Evolutionary conservation across 2,329 filamentous ascomycete species (phyloP).

Genomic region (Fusarium luffae): DNA sequence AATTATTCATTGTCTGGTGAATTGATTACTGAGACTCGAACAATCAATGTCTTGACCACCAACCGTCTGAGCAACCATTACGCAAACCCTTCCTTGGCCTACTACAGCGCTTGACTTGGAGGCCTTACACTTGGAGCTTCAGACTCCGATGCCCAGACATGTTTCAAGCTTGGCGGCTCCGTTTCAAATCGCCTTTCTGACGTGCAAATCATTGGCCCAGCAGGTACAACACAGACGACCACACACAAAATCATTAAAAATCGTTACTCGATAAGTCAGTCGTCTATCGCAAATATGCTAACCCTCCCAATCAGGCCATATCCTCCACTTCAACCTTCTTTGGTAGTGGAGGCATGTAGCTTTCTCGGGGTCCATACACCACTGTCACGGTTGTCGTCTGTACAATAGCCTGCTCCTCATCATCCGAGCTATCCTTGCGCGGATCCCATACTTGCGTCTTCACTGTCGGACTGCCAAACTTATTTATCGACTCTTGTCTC

Average conservation of each 20-base stretch:
- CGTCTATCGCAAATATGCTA: not conserved
- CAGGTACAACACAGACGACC: not conserved
- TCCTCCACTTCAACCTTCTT: not conserved
- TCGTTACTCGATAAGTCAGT: not conserved
- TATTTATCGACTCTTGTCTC: constrained; percentile 40
- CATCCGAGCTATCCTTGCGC: constrained; percentile 19
- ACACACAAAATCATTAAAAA: not conserved
- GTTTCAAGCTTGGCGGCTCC: constrained; percentile 25
- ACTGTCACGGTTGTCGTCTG: constrained; percentile 44
- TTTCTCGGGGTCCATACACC: constrained; percentile 37
- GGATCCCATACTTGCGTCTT: constrained; percentile 25
- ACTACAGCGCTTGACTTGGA: not conserved
- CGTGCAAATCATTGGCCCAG: constrained; percentile 2
- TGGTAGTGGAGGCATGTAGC: not conserved
- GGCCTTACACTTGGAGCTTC: not conserved
- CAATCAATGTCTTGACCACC: not conserved
- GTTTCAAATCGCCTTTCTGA: constrained; percentile 3
- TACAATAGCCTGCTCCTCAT: constrained; percentile 38
- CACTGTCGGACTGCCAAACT: constrained; percentile 26
- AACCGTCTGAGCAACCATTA: not conserved
- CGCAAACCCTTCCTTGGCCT: not conserved
- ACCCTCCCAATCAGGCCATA: not conserved
- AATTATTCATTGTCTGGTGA: not conserved
- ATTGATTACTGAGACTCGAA: not conserved
- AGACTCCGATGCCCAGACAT: not conserved